phyloP scores from a whole-genome alignment of 2,329 filamentous ascomycete species.

The Alternaria metachromatica region DNA sequence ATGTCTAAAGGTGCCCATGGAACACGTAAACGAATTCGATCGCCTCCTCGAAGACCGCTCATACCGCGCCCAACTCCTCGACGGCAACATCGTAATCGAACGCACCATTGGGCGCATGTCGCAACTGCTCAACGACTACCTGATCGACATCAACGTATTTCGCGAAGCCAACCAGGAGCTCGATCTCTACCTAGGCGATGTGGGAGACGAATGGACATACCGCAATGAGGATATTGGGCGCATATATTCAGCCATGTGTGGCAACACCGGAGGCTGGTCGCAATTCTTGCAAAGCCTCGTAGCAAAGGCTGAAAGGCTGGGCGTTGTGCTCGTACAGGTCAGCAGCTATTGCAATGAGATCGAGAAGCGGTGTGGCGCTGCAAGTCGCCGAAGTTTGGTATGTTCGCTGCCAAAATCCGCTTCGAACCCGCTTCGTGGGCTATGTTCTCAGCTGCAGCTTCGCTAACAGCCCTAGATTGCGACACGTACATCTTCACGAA shows the following conservation, averaged over 20 bases:
- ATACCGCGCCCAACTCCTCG: conserved; percentile 82
- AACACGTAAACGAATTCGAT: conserved; percentile 83
- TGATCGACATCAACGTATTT: conserved; percentile 81
- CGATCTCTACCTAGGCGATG: conserved; percentile 72
- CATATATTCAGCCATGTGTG: conserved; percentile 88
- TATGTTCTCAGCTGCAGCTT: neutral
- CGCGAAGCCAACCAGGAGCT: conserved; percentile 78
- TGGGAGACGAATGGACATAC: conserved; percentile 68
- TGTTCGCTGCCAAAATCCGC: conserved; percentile 37
- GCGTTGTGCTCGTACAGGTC: conserved; percentile 73
- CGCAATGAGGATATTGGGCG: conserved; percentile 67
- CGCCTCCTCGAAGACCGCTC: conserved; percentile 83
- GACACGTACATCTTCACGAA: conserved; percentile 47
- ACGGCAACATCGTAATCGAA: conserved; percentile 89
- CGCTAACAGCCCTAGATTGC: conserved; percentile 39
- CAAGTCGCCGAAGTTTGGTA: conserved; percentile 79
- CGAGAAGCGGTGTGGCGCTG: conserved; percentile 81
- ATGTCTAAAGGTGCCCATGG: conserved; percentile 80
- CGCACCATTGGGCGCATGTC: conserved; percentile 84
- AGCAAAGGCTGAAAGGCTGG: conserved; percentile 73
- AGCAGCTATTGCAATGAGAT: conserved; percentile 83
- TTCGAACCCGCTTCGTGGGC: neutral
- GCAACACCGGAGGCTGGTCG: conserved; percentile 90
- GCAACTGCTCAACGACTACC: conserved; percentile 74
- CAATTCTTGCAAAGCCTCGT: conserved; percentile 79